Evolutionary conservation across 2,329 filamentous ascomycete genomes (phyloP), one percentile per base, ranked within the genome.

Genomic region (Fusarium sulawesiense): DNA sequence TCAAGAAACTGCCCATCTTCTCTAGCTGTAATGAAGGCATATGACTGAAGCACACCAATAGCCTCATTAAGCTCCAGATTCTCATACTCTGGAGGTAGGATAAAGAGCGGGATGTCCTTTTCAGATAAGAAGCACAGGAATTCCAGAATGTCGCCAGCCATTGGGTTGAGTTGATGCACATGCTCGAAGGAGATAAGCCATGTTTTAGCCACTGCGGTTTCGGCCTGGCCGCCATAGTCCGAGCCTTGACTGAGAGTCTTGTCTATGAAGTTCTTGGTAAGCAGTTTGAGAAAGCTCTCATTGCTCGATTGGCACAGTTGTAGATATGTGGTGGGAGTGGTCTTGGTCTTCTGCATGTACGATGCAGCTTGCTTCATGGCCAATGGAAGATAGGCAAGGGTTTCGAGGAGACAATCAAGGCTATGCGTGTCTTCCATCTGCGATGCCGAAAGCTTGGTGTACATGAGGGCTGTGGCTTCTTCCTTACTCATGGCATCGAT

Each of bases 281-380:
- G 32, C 32, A 37, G 32, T 6, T 18, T 37, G 32, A 37, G 2
- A 37, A 37, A 18, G 0, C 16, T 37, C 32, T 37, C 32, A 11
- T 37, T 1, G 9, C 32, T 37, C 16, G 9, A 37, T 18, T 37
- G 32, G 16, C 32, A 37, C 32, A 3, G 16, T 0, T 18, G 32
- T 18, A 37, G 16, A 37, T 37, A 37, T 37, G 0, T 0, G 0
- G 32, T 10, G 4, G 16, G 16, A 0, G 4, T 37, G 0, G 0
- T 0, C 32, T 37, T 37, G 3, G 32, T 37, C 16, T 37, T 37
- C 16, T 37, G 32, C 32, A 37, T 37, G 9, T 37, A 37, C 9
- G 32, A 18, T 37, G 32, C 32, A 11, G 32, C 32, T 3, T 37
- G 32, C 9, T 37, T 37, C 9, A 37, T 6, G 16, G 32, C 16